Evolutionary conservation across 139 green algal species (phyloP).

Genomic region (Helicosporidium sp.): DNA sequence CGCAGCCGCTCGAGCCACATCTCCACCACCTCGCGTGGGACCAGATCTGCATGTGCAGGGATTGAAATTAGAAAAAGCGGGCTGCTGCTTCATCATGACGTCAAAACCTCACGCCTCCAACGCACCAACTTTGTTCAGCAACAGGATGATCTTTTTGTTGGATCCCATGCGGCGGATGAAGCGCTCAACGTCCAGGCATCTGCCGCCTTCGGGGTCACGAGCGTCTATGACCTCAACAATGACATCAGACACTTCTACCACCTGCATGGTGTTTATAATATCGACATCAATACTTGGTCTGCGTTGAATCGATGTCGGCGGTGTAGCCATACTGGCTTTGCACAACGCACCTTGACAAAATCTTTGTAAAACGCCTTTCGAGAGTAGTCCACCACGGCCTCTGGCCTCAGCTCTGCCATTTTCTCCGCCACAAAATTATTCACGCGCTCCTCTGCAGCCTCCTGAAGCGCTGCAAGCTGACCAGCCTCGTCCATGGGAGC

Average conservation of each 20-base stretch:
- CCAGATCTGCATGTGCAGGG: constrained; percentile 47
- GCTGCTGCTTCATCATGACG: background rate
- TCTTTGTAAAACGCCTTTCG: constrained; percentile 81
- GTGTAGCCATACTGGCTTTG: too few relatives aligned
- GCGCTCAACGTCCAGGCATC: constrained; percentile 80
- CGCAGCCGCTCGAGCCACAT: constrained; percentile 84
- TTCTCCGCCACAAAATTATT: too few relatives aligned
- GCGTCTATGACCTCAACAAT: constrained; percentile 88
- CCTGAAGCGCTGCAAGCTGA: too few relatives aligned
- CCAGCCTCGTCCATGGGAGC: too few relatives aligned
- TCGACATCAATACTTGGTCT: too few relatives aligned
- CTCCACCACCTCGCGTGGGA: constrained; percentile 67
- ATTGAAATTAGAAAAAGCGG: background rate
- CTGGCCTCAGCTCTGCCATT: too few relatives aligned
- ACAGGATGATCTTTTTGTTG: constrained; percentile 80
- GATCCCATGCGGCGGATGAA: constrained; percentile 53
- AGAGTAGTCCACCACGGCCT: constrained; percentile 43
- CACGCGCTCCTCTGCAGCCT: too few relatives aligned
- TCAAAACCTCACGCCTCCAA: background rate
- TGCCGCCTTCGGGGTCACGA: constrained; percentile 70
- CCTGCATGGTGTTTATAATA: too few relatives aligned
- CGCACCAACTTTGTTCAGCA: constrained; percentile 95
- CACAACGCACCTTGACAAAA: constrained; percentile 69
- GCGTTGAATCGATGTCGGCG: too few relatives aligned
- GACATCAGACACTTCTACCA: constrained; percentile 80